Percentiles rank a stretch among this genome's conserved stretches.
phyloP scores from a whole-genome alignment of 306 rosid species.

The Trichosanthes cucumerina region DNA sequence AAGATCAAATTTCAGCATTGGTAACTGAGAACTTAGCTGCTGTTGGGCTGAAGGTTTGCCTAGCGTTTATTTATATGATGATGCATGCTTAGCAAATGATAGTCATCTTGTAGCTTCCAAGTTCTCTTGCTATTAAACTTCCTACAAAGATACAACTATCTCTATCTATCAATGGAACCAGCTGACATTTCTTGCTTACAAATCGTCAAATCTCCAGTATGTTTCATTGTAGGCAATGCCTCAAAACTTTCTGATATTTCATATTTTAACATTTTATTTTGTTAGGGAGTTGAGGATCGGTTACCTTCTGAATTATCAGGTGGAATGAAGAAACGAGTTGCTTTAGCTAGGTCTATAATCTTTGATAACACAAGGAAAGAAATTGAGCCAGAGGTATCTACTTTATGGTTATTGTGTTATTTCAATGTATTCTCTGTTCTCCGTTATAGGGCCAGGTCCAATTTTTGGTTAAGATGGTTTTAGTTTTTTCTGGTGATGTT shows the following conservation, averaged over 20 bases:
- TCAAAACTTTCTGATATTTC: constrained; percentile 7
- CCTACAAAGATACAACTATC: background rate
- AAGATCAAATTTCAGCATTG: constrained; percentile 55
- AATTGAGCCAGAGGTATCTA: constrained; percentile 83
- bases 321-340: constrained; percentile 99
- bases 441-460: background rate
- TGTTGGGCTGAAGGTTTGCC: constrained; percentile 77
- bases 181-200: constrained; percentile 6
- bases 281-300: constrained; percentile 85
- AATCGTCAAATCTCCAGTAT: background rate
- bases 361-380: constrained; percentile 60
- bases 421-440: background rate
- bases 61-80: constrained; percentile 8
- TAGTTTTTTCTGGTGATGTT: background rate
- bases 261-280: background rate
- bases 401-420: background rate
- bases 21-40: constrained; percentile 88
- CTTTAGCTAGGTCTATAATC: constrained; percentile 89
- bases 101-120: background rate
- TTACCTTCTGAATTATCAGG: constrained; percentile 96
- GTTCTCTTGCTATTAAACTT: background rate
- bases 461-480: background rate
- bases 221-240: background rate
- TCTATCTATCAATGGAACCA: background rate
- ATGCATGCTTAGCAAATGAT: background rate